Conservation (phyloP, 2,329 filamentous ascomycete genomes). For the Cladosporium sp. region DNA sequence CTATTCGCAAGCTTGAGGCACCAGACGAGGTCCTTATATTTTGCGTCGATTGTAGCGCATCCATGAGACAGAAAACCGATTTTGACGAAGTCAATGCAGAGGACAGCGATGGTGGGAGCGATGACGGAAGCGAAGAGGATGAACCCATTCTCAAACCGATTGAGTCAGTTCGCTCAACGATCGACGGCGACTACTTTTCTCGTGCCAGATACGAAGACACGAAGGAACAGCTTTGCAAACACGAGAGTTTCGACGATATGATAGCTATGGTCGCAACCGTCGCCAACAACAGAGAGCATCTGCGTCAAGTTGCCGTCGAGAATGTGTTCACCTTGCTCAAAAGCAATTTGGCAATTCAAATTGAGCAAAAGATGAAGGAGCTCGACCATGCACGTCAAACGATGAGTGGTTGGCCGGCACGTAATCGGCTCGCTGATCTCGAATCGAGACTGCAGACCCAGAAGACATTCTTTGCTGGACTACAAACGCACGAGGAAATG, state of each 20-base stretch:
- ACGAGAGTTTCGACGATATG: constrained; percentile 29
- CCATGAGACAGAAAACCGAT: constrained; percentile 29
- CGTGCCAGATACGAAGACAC: constrained; percentile 21
- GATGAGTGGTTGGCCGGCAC: not conserved
- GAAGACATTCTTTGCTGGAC: constrained; percentile 15
- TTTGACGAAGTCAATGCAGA: constrained; percentile 29
- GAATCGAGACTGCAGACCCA: constrained; percentile 9
- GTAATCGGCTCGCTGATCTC: not conserved
- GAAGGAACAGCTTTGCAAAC: constrained; percentile 22
- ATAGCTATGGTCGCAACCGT: constrained; percentile 23
- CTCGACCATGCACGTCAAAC: constrained; percentile 5
- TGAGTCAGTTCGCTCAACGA: not conserved
- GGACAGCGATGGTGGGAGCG: not conserved
- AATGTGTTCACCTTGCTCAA: constrained; percentile 20
- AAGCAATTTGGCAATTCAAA: constrained; percentile 13
- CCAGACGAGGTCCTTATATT: constrained; percentile 35
- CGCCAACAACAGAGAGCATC: constrained; percentile 7
- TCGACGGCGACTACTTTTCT: constrained; percentile 15
- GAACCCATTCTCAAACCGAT: not conserved
- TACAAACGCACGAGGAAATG: constrained; percentile 21
- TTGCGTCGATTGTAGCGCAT: constrained; percentile 32
- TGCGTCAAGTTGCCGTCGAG: constrained; percentile 13
- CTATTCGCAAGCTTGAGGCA: constrained; percentile 22
- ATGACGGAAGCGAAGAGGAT: constrained; percentile 13
- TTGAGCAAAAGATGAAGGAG: constrained; percentile 15